Evolutionary conservation across 108 stramenopile genomes (phyloP), one percentile per base, ranked within the genome.

Genomic region (Fistulifera pelliculosa): DNA sequence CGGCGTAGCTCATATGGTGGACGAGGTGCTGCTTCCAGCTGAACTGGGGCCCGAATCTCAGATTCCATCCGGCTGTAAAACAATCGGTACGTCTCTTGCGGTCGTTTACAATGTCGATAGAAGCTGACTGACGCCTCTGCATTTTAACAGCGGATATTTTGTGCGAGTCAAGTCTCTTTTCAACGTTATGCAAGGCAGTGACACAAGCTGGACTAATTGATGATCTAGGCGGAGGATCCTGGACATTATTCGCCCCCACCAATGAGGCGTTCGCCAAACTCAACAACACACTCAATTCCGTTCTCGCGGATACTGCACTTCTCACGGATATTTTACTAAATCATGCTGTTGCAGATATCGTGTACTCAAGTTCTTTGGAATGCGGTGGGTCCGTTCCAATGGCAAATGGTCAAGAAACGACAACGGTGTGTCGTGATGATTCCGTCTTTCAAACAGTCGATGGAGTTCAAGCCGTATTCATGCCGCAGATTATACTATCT

Each of bases 181-280:
- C 16, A 11, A 21, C 44, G 11, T 6, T 45, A 5, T 45, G 44
- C 44, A 21, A 4, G 11, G 7, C 11, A 11, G 11, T 45, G 3
- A 21, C 44, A 6, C 16, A 19, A 6, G 4, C 11, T 45, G 44
- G 44, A 3, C 16, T 45, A 3, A 11, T 5, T 19, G 11, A 21
- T 45, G 44, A 8, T 11, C 11, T 45, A 21, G 44, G 5, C 21
- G 19, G 63, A 14, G 75, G 68, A 54, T n/a, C 22, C 4, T 57
- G n/a, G 17, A 60, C 58, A n/a, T 27, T 60, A 10, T 60, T 60
- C 17, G 58, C 58, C 1, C 58, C 58, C 15, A 60, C 10, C 28
- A 49, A 60, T 16, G 58, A 60, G 5, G 58, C 58, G 1, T 60
- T 60, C 35, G 27, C 19, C 1, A 26, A 2, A 1, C 31, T 60